Conservation (phyloP, 1,284 basidiomycete species). For the Afroboletus lepidellus region DNA sequence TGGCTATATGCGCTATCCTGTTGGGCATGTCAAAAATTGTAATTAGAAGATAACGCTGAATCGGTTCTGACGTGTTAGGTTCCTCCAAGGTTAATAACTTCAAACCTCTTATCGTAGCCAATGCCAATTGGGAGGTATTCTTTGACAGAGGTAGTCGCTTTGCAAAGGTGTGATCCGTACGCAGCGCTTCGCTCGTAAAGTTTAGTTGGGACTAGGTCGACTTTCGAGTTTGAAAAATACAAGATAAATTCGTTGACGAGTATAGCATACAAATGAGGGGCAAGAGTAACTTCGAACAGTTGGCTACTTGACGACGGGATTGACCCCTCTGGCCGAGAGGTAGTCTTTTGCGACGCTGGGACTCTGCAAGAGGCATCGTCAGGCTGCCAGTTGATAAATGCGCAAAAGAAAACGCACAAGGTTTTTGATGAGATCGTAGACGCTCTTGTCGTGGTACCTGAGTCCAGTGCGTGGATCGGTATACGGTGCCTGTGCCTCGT, state of each 20-base stretch:
- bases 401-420: conserved; percentile 50
- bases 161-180: no score
- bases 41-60: no score
- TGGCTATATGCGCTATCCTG: no score
- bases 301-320: conserved; percentile 47
- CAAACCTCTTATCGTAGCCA: no score
- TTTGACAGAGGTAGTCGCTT: no score
- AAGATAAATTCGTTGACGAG: neutral
- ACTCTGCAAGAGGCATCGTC: conserved; percentile 32
- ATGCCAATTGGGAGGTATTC: no score
- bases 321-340: conserved; percentile 49
- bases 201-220: no score
- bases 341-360: conserved; percentile 49
- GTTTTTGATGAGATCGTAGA: conserved; percentile 80
- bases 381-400: neutral
- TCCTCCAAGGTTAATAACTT: no score
- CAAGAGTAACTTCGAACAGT: neutral
- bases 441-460: conserved; percentile 82
- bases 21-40: no score
- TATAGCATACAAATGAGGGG: neutral
- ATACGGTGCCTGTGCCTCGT: conserved; percentile 83
- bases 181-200: no score
- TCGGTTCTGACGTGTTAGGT: no score
- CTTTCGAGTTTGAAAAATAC: no score
- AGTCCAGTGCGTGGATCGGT: conserved; percentile 82